Base-by-base conservation (phyloP, 2,329 filamentous ascomycete genomes). In the Remersonia thermophila region DNA sequence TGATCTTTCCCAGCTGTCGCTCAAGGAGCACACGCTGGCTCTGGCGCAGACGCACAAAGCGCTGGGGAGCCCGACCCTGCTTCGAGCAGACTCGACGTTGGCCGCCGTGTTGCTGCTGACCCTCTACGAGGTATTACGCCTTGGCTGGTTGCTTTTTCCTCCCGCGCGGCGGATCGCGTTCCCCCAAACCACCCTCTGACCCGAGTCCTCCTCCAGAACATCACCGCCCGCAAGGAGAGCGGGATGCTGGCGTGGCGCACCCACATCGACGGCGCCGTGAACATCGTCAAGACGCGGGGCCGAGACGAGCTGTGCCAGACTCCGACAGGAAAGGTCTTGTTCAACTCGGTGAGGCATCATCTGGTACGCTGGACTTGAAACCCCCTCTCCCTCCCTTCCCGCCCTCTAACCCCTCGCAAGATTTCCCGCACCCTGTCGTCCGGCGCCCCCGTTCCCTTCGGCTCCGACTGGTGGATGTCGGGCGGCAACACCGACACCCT, bases 231-330 rank as follows among this genome's bases (percentile, higher is more conserved):
- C 12, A 68, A 66, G 40, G 64, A 69, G 33, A 56, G 68, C 35
- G 66, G 65, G 27, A 65, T 70, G 53, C 56, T 68, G 40, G 70
- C 71, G 2, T 79, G 74, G 73, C 70, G 70, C 6, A 71, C 72
- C 11, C 74, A 79, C 46, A 67, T 72, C 14, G 69, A 77, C 42
- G 74, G 73, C 2, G 74, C 74, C 15, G 67, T 77, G 17, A 65
- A 73, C 43, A 59, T 78, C 1, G 67, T 74, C 35, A 70, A 68
- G 48, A 61, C 66, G 10, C 64, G 74, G 34, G 71, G 72, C 2
- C 67, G 63, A 43, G 66, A 69, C 43, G 69, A 75, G 45, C 52
- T 73, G 17, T 46, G 38, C 12, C 58, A 59, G 26, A 73, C 69
- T 11, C 67, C 65, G 49, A 59, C 61, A 2, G 74, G 72, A 0